These are phyloP conservation scores for Potentilla sterilis DNA, from an alignment of 306 rosid genomes.

Conservation along the genomic window DNA sequence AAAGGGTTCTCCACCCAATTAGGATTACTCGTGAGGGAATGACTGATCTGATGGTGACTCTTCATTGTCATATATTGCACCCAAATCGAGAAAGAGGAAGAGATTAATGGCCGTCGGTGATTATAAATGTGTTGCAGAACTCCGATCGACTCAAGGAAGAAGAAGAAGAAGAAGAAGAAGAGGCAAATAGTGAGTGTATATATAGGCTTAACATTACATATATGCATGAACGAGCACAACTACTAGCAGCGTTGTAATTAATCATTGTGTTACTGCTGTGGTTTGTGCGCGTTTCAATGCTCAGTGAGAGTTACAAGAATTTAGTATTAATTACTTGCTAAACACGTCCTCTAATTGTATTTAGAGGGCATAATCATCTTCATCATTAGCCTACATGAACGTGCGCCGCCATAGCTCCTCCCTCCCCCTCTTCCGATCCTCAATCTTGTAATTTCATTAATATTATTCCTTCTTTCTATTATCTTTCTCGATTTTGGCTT, in stretches of 20 bases:
- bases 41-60: conserved; percentile 4
- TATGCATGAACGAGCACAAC: conserved; percentile 18
- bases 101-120: background rate
- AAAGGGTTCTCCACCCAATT: conserved; percentile 34
- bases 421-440: background rate
- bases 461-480: background rate
- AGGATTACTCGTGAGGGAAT: conserved; percentile 5
- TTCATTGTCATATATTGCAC: background rate
- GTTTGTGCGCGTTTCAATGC: conserved; percentile 4
- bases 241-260: background rate
- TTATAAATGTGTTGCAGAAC: background rate
- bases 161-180: conserved; percentile 12
- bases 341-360: background rate
- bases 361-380: conserved; percentile 7
- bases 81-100: background rate
- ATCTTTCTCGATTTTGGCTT: conserved; percentile 3
- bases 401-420: conserved; percentile 57
- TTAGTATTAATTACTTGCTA: conserved; percentile 17
- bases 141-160: background rate
- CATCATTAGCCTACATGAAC: conserved; percentile 31
- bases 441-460: background rate
- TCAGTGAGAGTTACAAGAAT: conserved; percentile 12
- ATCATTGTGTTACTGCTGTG: background rate
- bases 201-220: background rate
- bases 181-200: conserved; percentile 27